Conservation (phyloP, 306 rosid species). For the Lagenaria siceraria region DNA sequence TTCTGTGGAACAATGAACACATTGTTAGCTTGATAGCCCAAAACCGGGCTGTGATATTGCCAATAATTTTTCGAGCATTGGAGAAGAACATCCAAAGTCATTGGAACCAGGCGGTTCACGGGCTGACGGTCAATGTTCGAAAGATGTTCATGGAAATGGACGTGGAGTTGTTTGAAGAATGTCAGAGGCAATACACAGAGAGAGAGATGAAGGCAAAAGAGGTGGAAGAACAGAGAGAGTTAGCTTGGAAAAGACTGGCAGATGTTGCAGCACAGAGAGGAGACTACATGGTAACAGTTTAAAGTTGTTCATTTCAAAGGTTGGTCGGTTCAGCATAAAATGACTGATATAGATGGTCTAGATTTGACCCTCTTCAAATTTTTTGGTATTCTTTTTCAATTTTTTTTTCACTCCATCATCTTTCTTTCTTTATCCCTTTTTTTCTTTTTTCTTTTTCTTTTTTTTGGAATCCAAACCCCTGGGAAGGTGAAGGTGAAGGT, state of each 20-base stretch:
- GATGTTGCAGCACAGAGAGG: conserved; percentile 54
- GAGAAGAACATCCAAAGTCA: conserved; percentile 68
- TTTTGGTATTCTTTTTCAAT: conserved; percentile 7
- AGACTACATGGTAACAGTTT: conserved; percentile 8
- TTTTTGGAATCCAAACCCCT: not conserved
- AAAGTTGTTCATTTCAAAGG: not conserved
- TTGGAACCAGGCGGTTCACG: conserved; percentile 95
- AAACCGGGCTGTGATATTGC: conserved; percentile 61
- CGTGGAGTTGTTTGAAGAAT: conserved; percentile 75
- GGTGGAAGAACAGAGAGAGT: conserved; percentile 47
- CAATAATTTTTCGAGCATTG: conserved; percentile 64
- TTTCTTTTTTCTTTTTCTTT: not conserved
- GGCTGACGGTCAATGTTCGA: conserved; percentile 70
- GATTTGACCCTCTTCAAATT: conserved; percentile 11
- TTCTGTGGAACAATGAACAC: conserved; percentile 94
- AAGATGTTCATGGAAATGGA: conserved; percentile 96
- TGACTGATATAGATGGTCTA: conserved; percentile 3
- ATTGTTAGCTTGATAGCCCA: conserved; percentile 87
- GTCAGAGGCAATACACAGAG: conserved; percentile 61
- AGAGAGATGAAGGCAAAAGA: conserved; percentile 46
- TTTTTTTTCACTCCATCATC: not conserved
- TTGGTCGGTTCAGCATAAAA: not conserved
- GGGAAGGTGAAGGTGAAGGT: conserved; percentile 10
- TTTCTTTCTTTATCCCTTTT: not conserved
- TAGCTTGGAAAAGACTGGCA: conserved; percentile 71